Evolutionary conservation across 148 eudicot genomes (phyloP).

Genomic region (Silene latifolia): DNA sequence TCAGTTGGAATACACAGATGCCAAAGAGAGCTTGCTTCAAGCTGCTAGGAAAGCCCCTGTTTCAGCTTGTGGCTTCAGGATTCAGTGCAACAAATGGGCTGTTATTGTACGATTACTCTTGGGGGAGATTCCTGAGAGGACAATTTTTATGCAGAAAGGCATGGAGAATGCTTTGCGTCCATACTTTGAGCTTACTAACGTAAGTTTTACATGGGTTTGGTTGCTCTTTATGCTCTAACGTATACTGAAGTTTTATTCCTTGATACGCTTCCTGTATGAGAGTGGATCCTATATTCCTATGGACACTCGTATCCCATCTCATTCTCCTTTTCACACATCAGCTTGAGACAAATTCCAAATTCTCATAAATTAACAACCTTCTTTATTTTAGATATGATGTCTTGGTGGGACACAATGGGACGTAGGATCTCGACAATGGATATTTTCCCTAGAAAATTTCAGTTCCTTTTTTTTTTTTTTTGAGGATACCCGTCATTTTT

Average conservation of each 20-base stretch:
- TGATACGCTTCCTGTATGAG: not conserved
- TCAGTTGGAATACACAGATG: constrained; percentile 94
- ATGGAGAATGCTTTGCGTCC: constrained; percentile 93
- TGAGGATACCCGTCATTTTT: not conserved
- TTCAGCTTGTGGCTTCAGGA: constrained; percentile 92
- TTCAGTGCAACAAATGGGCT: constrained; percentile 96
- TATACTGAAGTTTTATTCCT: not conserved
- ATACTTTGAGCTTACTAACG: constrained; percentile 96
- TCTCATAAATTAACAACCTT: not conserved
- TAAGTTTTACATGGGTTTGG: constrained; percentile 37
- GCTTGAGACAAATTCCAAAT: not conserved
- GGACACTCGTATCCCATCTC: not conserved
- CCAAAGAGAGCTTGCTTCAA: constrained; percentile 93
- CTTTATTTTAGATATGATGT: not conserved
- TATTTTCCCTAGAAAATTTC: not conserved
- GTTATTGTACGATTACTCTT: constrained; percentile 81
- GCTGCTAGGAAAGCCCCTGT: constrained; percentile 95
- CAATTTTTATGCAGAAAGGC: constrained; percentile 94
- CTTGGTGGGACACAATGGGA: not conserved
- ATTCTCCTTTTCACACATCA: not conserved
- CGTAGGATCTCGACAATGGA: not conserved
- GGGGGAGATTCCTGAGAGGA: constrained; percentile 96
- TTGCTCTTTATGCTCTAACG: not conserved
- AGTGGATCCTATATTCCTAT: not conserved
- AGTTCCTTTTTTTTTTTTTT: not conserved